These are phyloP conservation scores for Canavalia gladiata DNA, from an alignment of 306 rosid species.

Conservation along the genomic window DNA sequence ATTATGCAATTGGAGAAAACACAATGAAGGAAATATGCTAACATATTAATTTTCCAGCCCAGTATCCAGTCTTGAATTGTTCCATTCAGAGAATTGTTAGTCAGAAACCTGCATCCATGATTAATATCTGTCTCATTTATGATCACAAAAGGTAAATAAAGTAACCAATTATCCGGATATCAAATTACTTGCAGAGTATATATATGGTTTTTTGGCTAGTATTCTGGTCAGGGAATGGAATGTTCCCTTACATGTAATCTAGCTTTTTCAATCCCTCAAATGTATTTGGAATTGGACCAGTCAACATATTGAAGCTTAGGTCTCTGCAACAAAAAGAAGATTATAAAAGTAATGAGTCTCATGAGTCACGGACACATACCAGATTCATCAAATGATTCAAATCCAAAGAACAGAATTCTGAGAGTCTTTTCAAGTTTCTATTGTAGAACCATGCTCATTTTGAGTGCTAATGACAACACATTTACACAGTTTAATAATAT, in stretches of 20 bases:
- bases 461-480: background rate
- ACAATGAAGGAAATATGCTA: slow-evolving; percentile 42
- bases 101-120: slow-evolving; percentile 71
- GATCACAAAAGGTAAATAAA: background rate
- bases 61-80: slow-evolving; percentile 64
- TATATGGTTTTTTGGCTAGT: background rate
- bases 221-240: background rate
- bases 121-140: background rate
- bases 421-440: background rate
- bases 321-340: slow-evolving; percentile 60
- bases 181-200: slow-evolving; percentile 1
- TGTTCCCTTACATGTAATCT: slow-evolving; percentile 61
- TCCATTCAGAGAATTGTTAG: slow-evolving; percentile 74
- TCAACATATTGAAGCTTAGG: slow-evolving; percentile 82
- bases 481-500: background rate
- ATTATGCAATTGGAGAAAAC: background rate
- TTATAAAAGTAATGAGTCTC: background rate
- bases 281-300: slow-evolving; percentile 64
- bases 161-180: background rate
- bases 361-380: background rate
- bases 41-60: slow-evolving; percentile 53
- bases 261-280: slow-evolving; percentile 4
- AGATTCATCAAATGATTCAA: background rate
- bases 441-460: background rate
- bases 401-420: background rate